Evolutionary conservation across 1,284 basidiomycete genomes (phyloP).

Genomic region (Leccinum griseonigrum): DNA sequence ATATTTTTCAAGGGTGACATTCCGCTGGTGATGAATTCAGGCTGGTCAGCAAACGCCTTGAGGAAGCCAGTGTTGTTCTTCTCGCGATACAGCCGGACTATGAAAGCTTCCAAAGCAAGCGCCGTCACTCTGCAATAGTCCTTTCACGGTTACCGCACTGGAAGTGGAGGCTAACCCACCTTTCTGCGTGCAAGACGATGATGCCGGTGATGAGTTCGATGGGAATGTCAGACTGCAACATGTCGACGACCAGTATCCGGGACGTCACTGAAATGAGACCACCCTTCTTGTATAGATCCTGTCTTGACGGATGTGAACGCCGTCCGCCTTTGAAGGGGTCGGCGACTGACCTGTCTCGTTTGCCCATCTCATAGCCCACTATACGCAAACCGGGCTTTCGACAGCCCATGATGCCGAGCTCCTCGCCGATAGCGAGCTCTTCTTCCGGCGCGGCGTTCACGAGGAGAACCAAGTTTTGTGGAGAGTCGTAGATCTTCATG

Average conservation of each 20-base stretch:
- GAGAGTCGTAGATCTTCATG: constrained; percentile 90
- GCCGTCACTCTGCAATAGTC: constrained; percentile 68
- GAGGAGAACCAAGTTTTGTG: constrained; percentile 80
- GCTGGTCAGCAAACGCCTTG: constrained; percentile 96
- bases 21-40: constrained; percentile 91
- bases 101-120: constrained; percentile 86
- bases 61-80: constrained; percentile 88
- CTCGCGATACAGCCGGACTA: constrained; percentile 85
- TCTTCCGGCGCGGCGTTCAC: constrained; percentile 89
- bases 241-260: constrained; percentile 92
- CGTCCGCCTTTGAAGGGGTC: neutral
- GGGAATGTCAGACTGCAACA: constrained; percentile 87
- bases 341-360: constrained; percentile 67
- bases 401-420: constrained; percentile 90
- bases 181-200: constrained; percentile 93
- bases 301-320: constrained; percentile 44
- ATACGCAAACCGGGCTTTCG: constrained; percentile 82
- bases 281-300: constrained; percentile 82
- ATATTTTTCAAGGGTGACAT: constrained; percentile 90
- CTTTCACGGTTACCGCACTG: neutral
- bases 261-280: constrained; percentile 93
- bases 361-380: constrained; percentile 82
- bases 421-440: constrained; percentile 89
- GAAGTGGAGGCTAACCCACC: constrained; percentile 42
- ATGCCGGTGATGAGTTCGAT: constrained; percentile 86